Conservation (phyloP, 108 stramenopile genomes). For the Pelagomonas calceolata region DNA sequence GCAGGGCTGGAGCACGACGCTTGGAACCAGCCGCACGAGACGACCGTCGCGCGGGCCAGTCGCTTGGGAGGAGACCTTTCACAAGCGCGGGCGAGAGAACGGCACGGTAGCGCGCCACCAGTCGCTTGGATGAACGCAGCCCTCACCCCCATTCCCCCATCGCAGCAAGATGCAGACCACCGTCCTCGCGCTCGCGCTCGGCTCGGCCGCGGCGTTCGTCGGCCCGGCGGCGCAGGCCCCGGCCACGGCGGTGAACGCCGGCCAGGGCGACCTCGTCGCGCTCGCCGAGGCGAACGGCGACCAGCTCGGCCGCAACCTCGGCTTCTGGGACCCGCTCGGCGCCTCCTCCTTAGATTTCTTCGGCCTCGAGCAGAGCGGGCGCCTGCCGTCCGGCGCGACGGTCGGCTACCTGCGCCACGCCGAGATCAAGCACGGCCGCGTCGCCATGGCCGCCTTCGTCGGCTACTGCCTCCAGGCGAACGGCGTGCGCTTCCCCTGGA, state of each 20-base stretch:
- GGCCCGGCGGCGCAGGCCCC: not conserved
- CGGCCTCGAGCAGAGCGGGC: not conserved
- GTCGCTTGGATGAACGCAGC: too few species aligned
- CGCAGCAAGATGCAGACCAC: not conserved
- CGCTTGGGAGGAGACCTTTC: too few species aligned
- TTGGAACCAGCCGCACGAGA: too few species aligned
- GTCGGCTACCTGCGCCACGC: conserved; percentile 44
- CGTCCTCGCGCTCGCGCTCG: not conserved
- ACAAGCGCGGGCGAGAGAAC: too few species aligned
- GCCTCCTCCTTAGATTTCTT: not conserved
- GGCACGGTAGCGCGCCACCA: too few species aligned
- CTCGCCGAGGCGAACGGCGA: not conserved
- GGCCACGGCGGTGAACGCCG: not conserved
- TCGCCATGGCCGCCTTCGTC: conserved; percentile 63
- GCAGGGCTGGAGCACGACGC: too few species aligned
- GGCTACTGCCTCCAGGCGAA: conserved; percentile 55
- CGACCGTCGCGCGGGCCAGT: too few species aligned
- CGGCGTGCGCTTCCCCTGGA: conserved; percentile 48
- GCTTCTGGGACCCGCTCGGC: conserved; percentile 1
- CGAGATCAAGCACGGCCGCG: conserved; percentile 62
- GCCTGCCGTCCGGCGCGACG: conserved; percentile 17
- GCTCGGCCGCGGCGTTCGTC: not conserved
- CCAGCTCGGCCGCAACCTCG: not conserved
- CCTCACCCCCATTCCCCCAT: too few species aligned
- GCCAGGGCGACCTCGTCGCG: not conserved